Base-by-base conservation (phyloP, 2,329 filamentous ascomycete species). In the Neonectria coccinea region DNA sequence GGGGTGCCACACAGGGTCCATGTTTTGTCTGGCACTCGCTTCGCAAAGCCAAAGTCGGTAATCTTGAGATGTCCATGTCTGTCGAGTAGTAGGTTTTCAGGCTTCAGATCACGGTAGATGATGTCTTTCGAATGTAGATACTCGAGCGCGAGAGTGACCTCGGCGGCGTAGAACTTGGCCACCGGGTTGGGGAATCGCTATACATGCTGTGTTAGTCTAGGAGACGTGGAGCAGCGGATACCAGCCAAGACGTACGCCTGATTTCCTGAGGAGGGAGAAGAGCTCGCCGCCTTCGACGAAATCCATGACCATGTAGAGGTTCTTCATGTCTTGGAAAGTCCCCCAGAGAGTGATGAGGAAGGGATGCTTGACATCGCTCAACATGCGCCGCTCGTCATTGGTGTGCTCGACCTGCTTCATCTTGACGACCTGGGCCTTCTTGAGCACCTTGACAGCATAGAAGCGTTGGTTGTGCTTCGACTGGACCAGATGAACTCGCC, bases 401-500 rank as follows among this genome's bases (percentile, higher is more conserved):
- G 96, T 99, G 82, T 99, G 96, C 81, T 99, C 96, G 65, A 99
- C 94, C 81, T 99, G 96, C 88, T 99, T 99, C 96, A 99, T 98
- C 85, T 97, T 97, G 80, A 99, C 94, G 59, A 99, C 95, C 82
- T 99, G 96, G 53, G 91, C 91, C 86, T 99, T 99, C 81, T 99
- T 99, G 81, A 99, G 83, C 70, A 99, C 96, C 83, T 99, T 99
- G 81, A 99, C 91, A 50, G 96, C 96, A 82, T 99, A 99, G 85
- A 94, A 99, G 67, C 96, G 91, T 81, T 97, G 92, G 80, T 99
- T 99, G 83, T 99, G 96, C 81, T 94, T 96, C 70, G 94, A 97
- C 82, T 98, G 96, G 57, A 98, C 96, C 65, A 99, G 85, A 78
- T 99, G 96, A 48, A 99, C 96, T 71, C 96, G 88, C 50, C 96